These are phyloP conservation scores for Rhizomucor miehei DNA, from an alignment of 371 early-diverging fungal species.

Conservation along the genomic window DNA sequence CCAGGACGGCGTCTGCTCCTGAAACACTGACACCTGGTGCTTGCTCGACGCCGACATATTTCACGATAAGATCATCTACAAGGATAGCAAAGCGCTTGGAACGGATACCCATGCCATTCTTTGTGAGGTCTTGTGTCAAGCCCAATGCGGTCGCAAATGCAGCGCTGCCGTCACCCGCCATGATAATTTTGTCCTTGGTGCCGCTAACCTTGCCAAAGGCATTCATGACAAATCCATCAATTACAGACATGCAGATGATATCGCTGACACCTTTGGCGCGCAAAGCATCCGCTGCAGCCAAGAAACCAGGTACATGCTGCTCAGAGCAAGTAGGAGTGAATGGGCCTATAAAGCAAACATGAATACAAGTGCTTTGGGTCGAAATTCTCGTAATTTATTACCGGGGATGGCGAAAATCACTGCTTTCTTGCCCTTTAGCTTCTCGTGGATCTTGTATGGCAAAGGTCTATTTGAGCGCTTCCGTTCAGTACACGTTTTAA, in stretches of 20 bases:
- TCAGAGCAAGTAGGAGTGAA: conserved; percentile 83
- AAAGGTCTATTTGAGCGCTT: conserved; percentile 19
- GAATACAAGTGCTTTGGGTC: no score
- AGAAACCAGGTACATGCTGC: conserved; percentile 69
- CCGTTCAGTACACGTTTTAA: background rate
- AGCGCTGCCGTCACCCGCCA: conserved; percentile 70
- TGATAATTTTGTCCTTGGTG: conserved; percentile 60
- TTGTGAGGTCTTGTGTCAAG: conserved; percentile 54
- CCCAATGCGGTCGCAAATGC: conserved; percentile 64
- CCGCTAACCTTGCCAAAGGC: conserved; percentile 70
- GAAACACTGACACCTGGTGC: conserved; percentile 30
- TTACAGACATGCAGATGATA: conserved; percentile 57
- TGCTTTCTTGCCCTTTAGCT: conserved; percentile 73
- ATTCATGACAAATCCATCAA: conserved; percentile 72
- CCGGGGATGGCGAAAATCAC: conserved; percentile 81
- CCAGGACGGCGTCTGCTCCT: conserved; percentile 33
- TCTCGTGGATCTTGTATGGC: conserved; percentile 46
- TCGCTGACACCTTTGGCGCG: conserved; percentile 67
- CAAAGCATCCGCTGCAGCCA: conserved; percentile 49
- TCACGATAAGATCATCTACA: conserved; percentile 68
- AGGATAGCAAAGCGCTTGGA: conserved; percentile 73
- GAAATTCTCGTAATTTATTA: conserved; percentile 5
- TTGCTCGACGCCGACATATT: conserved; percentile 72
- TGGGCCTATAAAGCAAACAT: conserved; percentile 38
- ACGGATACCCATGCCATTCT: conserved; percentile 33